Percentiles rank a stretch among this genome's conserved stretches.
These are phyloP conservation scores for Saururus chinensis DNA, from an alignment of 164 flowering plant species.

Conservation along the genomic window DNA sequence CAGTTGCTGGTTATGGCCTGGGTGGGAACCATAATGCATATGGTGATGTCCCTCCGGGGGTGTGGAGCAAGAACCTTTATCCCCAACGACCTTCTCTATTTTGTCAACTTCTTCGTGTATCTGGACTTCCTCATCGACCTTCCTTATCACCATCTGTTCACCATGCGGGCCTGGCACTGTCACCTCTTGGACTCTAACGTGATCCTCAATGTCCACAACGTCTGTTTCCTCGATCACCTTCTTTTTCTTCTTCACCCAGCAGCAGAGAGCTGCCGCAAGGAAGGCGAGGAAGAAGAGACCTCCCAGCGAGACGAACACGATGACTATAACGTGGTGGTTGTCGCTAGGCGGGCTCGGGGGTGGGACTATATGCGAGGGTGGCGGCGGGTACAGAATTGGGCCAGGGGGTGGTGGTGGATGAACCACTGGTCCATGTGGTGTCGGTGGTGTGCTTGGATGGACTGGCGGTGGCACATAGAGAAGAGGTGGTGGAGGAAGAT, in stretches of 20 bases:
- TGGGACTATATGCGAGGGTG: conserved; percentile 26
- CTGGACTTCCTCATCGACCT: conserved; percentile 42
- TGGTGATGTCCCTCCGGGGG: not conserved
- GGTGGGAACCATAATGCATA: not conserved
- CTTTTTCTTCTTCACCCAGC: conserved; percentile 40
- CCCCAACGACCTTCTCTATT: conserved; percentile 1
- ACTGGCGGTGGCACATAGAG: not conserved
- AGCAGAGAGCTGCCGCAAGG: conserved; percentile 42
- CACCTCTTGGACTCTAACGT: conserved; percentile 44
- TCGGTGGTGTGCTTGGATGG: not conserved
- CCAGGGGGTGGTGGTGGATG: conserved; percentile 2
- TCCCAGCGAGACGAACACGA: conserved; percentile 52
- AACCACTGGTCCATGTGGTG: not conserved
- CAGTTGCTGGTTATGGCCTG: not conserved
- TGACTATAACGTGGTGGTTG: conserved; percentile 29
- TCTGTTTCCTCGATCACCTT: conserved; percentile 37
- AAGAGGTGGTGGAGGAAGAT: conserved; percentile 1
- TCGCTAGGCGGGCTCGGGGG: conserved; percentile 28
- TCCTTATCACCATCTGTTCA: conserved; percentile 21
- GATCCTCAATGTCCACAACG: conserved; percentile 39
- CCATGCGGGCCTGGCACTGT: conserved; percentile 56
- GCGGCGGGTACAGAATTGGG: conserved; percentile 12
- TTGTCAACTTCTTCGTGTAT: conserved; percentile 32
- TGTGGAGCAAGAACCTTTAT: not conserved
- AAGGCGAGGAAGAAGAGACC: conserved; percentile 57